Evolutionary conservation across 495 filamentous ascomycete species (phyloP), one percentile per base, ranked within the genome.

Genomic region (Hyaloscypha finlandica): DNA sequence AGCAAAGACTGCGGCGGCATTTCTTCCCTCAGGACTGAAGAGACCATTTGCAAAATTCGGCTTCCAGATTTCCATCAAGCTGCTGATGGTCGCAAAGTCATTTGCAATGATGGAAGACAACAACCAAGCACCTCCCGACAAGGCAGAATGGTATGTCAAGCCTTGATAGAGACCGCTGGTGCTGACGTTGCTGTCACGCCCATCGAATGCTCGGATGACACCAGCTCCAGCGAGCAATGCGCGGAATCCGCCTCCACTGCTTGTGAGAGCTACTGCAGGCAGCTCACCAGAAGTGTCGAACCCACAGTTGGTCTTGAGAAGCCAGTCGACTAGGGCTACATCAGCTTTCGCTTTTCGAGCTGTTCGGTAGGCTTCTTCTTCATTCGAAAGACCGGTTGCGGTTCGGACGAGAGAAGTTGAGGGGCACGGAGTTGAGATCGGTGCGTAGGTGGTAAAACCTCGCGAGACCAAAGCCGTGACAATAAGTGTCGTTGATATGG

Each of bases 61-160:
- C 37, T 73, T 70, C 81, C 80, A 83, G 31, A 65, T 73, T 6
- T 65, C 67, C 29, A 73, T 61, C 25, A 83, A 66, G 6, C 53
- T 67, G 19, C 71, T 70, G 37, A 83, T 74, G 1, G 81, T 81
- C 12, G 77, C 73, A 64, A 78, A 80, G 63, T 82, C 74, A 56
- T 77, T 80, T 1, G 76, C 74, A 6, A 79, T 70, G 42, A 80
- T 56, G 2, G 77, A 79, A 3, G 71, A 74, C 0, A 83, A 71
- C 42, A 83, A 73, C 81, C 81, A 83, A 25, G 68, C 68, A 31
- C 81, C 81, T 14, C 81, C 81, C 0, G 80, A 81, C 5, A 82
- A 71, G 25, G 80, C 80, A 22, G 76, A 52, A 20, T 81, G 69
- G 61, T 83, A 83, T 35, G 78, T 79, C 51, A 82, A 65, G 8